Evolutionary conservation across 2,329 filamentous ascomycete species (phyloP).

Genomic region (Thielaviopsis musarum): DNA sequence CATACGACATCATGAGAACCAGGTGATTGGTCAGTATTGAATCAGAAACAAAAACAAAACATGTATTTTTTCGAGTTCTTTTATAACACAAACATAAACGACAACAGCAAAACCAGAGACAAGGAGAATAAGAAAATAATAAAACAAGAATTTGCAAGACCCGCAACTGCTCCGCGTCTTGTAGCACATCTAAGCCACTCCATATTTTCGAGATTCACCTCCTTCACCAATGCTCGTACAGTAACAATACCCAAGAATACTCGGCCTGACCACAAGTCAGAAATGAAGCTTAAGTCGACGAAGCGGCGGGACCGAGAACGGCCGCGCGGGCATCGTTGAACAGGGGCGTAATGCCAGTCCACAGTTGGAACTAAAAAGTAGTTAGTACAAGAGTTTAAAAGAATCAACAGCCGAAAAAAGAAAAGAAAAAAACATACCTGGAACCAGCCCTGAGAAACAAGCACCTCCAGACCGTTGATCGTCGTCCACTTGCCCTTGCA

Average conservation of each 20-base stretch:
- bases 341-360: slow-evolving; percentile 65
- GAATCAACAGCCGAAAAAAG: background rate
- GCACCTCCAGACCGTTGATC: slow-evolving; percentile 73
- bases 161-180: too few relatives aligned
- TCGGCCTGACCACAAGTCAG: background rate
- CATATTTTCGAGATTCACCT: too few relatives aligned
- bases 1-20: too few relatives aligned
- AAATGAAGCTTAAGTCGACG: background rate
- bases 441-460: slow-evolving; percentile 77
- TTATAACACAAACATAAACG: too few relatives aligned
- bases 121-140: too few relatives aligned
- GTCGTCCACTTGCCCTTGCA: slow-evolving; percentile 54
- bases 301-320: slow-evolving; percentile 25
- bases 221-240: background rate
- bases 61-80: too few relatives aligned
- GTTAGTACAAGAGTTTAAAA: slow-evolving; percentile 14
- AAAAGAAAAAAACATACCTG: slow-evolving; percentile 36
- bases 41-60: too few relatives aligned
- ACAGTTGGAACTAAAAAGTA: slow-evolving; percentile 50
- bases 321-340: slow-evolving; percentile 51
- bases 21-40: too few relatives aligned
- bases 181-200: background rate
- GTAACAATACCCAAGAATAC: too few relatives aligned
- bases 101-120: too few relatives aligned
- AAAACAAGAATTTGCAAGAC: too few relatives aligned